Base-by-base conservation (phyloP, 2,329 filamentous ascomycete genomes). In the Claviceps paspali region DNA sequence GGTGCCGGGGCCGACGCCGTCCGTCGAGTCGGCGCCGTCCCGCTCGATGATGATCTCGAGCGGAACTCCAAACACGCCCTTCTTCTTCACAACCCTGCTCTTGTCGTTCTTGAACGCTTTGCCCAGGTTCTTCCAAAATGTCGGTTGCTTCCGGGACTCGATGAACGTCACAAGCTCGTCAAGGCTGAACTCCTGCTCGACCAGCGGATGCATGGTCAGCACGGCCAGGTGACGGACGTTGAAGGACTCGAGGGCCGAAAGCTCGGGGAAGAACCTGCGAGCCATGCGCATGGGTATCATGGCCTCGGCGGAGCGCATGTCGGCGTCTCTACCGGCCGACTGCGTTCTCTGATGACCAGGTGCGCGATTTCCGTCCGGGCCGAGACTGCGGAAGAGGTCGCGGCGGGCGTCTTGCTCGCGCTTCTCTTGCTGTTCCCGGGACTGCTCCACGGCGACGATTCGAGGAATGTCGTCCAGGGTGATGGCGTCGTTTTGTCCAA, bases 71-170 rank as follows among this genome's bases (percentile, higher is more conserved):
- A 98, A 98, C 18, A 93, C 79, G 29, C 85, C 88, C 65, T 92
- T 94, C 64, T 92, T 93, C 63, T 92, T 93, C 47, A 74, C 71
- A 23, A 61, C 71, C 56, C 87, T 85, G 48, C 66, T 72, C 47
- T 76, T 81, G 49, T 91, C 82, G 47, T 84, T 85, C 57, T 88
- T 91, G 59, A 96, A 94, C 2, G 87, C 88, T 54, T 95, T 94
- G 44, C 87, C 88, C 45, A 98, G 87, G 50, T 95, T 95, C 57
- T 88, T 91, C 91, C 91, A 98, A 60, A 98, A 94, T 0, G 84
- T 96, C 18, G 84, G 77, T 43, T 71, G 68, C 47, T 94, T 92
- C 52, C 84, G 79, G 2, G 84, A 85, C 58, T 98, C 91, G 43
- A 98, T 96, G 35, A 98, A 75, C 43, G 83, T 77, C 11, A 96